phyloP scores from a whole-genome alignment of 1,139 yeast genomes.

The Taiozyma onychis region DNA sequence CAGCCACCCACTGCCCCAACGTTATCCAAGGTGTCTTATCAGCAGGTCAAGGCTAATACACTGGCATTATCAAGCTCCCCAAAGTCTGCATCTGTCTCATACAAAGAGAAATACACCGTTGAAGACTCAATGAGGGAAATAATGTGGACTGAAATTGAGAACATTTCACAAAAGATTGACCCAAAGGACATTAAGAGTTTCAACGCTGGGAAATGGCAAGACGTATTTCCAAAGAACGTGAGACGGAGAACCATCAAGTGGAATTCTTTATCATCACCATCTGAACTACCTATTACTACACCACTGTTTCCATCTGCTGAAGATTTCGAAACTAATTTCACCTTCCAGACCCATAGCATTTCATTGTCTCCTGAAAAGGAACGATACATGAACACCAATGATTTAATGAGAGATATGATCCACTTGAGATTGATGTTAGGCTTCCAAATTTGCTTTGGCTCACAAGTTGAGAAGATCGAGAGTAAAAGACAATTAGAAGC shows the following conservation, averaged over 20 bases:
- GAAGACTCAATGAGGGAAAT: conserved; percentile 20
- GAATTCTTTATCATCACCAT: conserved; percentile 91
- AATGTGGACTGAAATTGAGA: conserved; percentile 62
- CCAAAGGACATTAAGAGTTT: conserved; percentile 39
- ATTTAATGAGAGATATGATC: conserved; percentile 81
- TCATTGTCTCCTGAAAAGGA: conserved; percentile 33
- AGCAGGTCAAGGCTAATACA: conserved; percentile 1
- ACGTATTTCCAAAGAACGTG: conserved; percentile 71
- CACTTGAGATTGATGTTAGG: conserved; percentile 79
- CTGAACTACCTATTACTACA: conserved; percentile 79
- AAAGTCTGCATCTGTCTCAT: conserved; percentile 1
- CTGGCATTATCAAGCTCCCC: conserved; percentile 8
- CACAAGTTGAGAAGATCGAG: conserved; percentile 60
- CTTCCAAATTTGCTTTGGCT: conserved; percentile 82
- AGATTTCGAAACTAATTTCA: conserved; percentile 60
- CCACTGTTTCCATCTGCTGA: conserved; percentile 65
- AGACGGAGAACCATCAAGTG: conserved; percentile 74
- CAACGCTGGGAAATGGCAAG: conserved; percentile 75
- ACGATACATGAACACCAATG: conserved; percentile 43
- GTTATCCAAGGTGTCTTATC: conserved; percentile 1
- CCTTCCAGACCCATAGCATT: conserved; percentile 40
- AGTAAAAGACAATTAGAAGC: conserved; percentile 52
- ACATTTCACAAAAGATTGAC: conserved; percentile 59
- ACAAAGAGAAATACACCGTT: conserved; percentile 11
- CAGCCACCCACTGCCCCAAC: conserved; percentile 4